These are phyloP conservation scores for Monosporozyma aerobia DNA, from an alignment of 805 yeast species.

Conservation along the genomic window DNA sequence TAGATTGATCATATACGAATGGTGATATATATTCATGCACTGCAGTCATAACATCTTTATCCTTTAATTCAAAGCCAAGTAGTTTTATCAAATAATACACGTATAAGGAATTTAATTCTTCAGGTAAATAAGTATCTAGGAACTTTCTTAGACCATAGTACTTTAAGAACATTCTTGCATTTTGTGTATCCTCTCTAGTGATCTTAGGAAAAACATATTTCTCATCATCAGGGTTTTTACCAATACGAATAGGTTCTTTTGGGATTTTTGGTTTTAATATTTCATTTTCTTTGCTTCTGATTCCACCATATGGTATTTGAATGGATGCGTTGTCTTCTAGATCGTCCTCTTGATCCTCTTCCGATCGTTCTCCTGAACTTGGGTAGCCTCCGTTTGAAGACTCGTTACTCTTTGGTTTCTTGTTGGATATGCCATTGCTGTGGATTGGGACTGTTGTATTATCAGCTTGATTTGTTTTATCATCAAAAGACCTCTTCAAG, in stretches of 20 bases:
- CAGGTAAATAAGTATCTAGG: conserved; percentile 52
- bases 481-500: neutral
- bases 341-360: neutral
- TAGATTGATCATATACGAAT: conserved; percentile 10
- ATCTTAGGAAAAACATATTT: conserved; percentile 30
- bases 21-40: conserved; percentile 16
- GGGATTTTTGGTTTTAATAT: conserved; percentile 14
- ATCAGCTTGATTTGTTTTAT: neutral
- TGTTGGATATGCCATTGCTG: neutral
- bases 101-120: conserved; percentile 48
- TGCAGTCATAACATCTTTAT: conserved; percentile 28
- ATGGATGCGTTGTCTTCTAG: neutral
- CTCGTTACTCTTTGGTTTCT: neutral
- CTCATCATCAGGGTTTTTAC: conserved; percentile 19
- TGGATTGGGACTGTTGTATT: neutral
- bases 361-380: neutral
- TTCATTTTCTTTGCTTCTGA: conserved; percentile 5
- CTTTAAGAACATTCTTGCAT: conserved; percentile 47
- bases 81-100: conserved; percentile 47
- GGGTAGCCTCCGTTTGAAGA: neutral
- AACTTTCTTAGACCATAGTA: conserved; percentile 51
- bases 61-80: conserved; percentile 48
- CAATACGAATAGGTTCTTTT: conserved; percentile 19
- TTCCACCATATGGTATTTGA: conserved; percentile 1
- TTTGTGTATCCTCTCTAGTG: conserved; percentile 37